Evolutionary conservation across 2,329 filamentous ascomycete species (phyloP), one percentile per base, ranked within the genome.

Genomic region (Eutypa lata): DNA sequence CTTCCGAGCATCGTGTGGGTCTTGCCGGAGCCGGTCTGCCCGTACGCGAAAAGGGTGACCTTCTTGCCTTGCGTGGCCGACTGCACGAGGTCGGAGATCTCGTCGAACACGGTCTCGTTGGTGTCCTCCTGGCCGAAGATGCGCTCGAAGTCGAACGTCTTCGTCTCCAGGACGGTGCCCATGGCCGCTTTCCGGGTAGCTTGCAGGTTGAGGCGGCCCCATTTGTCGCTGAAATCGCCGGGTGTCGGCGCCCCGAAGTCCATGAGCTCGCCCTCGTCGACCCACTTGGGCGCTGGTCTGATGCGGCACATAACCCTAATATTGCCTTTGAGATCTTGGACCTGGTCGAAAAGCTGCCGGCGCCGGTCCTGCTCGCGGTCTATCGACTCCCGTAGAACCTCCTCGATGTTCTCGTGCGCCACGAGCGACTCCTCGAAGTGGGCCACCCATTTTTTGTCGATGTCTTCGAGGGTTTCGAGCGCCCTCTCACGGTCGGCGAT

Each of bases 261-360:
- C 1, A 58, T 49, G 10, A 63, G 89, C 13, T 83, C 78, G 21
- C 85, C 79, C 2, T 83, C 82, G 50, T 90, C 85, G 0, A 74
- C 70, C 2, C 69, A 58, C 11, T 74, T 76, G 22, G 88, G 74
- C 0, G 86, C 75, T 1, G 93, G 94, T 35, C 93, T 86, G 22
- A 97, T 91, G 65, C 94, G 84, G 66, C 91, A 96, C 82, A 97
- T 97, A 55, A 97, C 93, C 21, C 94, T 87, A 64, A 99, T 97
- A 66, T 97, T 97, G 60, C 94, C 94, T 70, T 96, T 96, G 54
- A 97, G 81, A 65, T 96, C 91, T 67, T 97, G 90, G 46, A 97
- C 91, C 67, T 94, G 91, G 71, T 96, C 96, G 76, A 97, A 95
- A 0, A 97, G 79, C 57, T 91, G 90, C 8, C 92, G 83, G 11